Conservation (phyloP, 78 protist genomes). For the Planoprotostelium fungivorum region DNA sequence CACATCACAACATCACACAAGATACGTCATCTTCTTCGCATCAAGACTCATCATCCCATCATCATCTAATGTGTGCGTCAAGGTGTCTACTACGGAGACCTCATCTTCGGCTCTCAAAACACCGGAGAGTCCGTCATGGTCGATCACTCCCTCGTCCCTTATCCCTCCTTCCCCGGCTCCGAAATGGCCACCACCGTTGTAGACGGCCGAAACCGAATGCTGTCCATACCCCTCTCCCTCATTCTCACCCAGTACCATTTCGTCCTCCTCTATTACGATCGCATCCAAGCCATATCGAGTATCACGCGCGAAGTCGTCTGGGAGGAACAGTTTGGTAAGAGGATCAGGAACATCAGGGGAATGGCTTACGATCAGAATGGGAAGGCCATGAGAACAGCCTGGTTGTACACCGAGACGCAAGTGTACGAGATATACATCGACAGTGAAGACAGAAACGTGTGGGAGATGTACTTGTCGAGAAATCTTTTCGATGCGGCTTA, state of each 20-base stretch:
- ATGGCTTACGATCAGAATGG: constrained; percentile 10
- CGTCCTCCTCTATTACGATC: constrained; percentile 48
- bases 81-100: constrained; percentile 52
- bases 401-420: constrained; percentile 37
- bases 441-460: constrained; percentile 65
- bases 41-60: no score
- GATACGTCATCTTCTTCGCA: background rate
- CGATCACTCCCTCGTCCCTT: constrained; percentile 25
- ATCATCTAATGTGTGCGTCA: background rate
- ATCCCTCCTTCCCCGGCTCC: background rate
- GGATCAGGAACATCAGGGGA: background rate
- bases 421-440: constrained; percentile 23
- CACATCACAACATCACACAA: background rate
- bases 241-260: constrained; percentile 66
- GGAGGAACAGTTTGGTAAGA: constrained; percentile 19
- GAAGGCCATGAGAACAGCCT: constrained; percentile 12
- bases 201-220: background rate
- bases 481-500: constrained; percentile 60
- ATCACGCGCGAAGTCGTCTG: constrained; percentile 54
- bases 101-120: constrained; percentile 56
- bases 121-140: constrained; percentile 50
- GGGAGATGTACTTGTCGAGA: constrained; percentile 61
- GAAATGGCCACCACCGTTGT: no score
- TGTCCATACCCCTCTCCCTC: constrained; percentile 32
- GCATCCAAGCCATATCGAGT: constrained; percentile 46